These are phyloP conservation scores for Leishmania mexicana DNA, from an alignment of 208 protist genomes.

Conservation along the genomic window DNA sequence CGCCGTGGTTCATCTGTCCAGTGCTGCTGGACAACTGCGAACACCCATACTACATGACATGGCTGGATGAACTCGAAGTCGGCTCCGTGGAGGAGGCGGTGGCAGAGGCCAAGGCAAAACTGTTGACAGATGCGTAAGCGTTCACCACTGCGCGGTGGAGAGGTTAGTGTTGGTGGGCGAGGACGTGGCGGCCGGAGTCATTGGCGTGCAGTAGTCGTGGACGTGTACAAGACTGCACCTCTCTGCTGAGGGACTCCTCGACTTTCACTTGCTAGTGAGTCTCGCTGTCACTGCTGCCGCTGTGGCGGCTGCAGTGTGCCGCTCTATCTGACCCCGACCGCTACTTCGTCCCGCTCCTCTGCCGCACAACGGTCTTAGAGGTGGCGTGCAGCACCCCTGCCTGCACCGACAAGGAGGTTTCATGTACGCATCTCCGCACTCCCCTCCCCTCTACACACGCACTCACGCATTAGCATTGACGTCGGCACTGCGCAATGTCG, in stretches of 20 bases:
- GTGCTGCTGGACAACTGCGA: conserved; percentile 65
- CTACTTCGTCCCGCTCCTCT: neutral
- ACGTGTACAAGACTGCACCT: neutral
- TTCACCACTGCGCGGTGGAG: neutral
- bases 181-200: too few relatives aligned
- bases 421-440: neutral
- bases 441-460: neutral
- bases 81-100: conserved; percentile 53
- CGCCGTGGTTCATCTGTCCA: conserved; percentile 77
- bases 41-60: conserved; percentile 66
- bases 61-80: conserved; percentile 59
- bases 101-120: conserved; percentile 17
- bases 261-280: neutral
- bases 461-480: too few relatives aligned
- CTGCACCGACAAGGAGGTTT: neutral
- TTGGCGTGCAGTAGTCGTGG: neutral
- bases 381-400: neutral
- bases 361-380: neutral
- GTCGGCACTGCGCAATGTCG: neutral
- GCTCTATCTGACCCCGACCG: neutral
- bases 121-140: conserved; percentile 6
- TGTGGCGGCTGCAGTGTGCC: neutral
- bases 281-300: neutral
- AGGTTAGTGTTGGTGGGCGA: neutral
- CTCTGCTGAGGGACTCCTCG: neutral